These are phyloP conservation scores for Chrysoporthe puriensis DNA, from an alignment of 2,329 filamentous ascomycete species.

Conservation along the genomic window DNA sequence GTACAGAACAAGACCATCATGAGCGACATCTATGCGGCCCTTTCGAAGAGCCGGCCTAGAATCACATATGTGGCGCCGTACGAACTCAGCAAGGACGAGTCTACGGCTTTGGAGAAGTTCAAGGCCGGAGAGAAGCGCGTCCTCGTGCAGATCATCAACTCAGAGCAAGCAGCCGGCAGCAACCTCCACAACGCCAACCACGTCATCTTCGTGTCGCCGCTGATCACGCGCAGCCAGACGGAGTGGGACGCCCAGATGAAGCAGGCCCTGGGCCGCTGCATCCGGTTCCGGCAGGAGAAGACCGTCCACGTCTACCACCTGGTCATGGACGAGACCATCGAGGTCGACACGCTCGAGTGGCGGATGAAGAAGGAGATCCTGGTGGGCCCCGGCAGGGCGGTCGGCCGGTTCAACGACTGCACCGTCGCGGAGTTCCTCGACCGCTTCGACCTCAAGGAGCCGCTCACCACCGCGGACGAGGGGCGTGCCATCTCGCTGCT, in stretches of 20 bases:
- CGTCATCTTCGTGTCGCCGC: conserved; percentile 45
- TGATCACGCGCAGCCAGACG: conserved; percentile 37
- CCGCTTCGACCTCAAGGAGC: conserved; percentile 10
- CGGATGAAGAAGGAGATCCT: conserved; percentile 26
- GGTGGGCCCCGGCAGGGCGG: conserved; percentile 4
- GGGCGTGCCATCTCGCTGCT: conserved; percentile 14
- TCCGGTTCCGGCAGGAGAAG: conserved; percentile 45
- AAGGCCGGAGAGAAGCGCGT: conserved; percentile 36
- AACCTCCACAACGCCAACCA: conserved; percentile 49
- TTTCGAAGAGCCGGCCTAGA: conserved; percentile 9
- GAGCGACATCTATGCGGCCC: conserved; percentile 32
- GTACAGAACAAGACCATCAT: conserved; percentile 40
- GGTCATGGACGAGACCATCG: conserved; percentile 42
- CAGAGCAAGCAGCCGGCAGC: conserved; percentile 44
- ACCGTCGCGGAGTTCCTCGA: conserved; percentile 18
- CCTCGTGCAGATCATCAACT: conserved; percentile 44
- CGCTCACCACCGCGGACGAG: not conserved
- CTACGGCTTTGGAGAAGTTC: conserved; percentile 34
- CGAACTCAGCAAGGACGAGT: conserved; percentile 7
- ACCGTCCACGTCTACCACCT: conserved; percentile 46
- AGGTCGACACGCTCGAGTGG: conserved; percentile 43
- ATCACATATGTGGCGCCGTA: conserved; percentile 30
- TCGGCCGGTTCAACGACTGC: conserved; percentile 21
- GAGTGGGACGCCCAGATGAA: conserved; percentile 42
- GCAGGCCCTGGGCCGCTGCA: conserved; percentile 45